Percentiles rank a stretch among this genome's conserved stretches.
phyloP scores from a whole-genome alignment of 371 early-diverging fungal genomes.

The Rhizopus microsporus region DNA sequence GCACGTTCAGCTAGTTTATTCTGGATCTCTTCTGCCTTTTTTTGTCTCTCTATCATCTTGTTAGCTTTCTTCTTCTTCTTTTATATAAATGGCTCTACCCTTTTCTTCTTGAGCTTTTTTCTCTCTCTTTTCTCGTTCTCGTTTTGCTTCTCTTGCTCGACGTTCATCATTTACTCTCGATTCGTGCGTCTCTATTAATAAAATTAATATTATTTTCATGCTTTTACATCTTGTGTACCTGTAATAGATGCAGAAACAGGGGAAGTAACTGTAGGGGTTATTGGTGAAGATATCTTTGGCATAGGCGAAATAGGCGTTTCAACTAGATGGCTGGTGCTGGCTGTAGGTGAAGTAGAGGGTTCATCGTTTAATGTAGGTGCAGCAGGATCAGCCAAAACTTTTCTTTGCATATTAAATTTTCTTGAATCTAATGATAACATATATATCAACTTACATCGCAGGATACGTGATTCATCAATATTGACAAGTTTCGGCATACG shows the following conservation, averaged over 20 bases:
- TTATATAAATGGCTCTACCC: constrained; percentile 12
- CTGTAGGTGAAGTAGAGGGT: constrained; percentile 9
- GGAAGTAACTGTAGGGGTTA: background rate
- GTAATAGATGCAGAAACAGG: constrained; percentile 1
- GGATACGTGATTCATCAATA: constrained; percentile 46
- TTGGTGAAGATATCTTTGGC: constrained; percentile 3
- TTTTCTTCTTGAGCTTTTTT: constrained; percentile 35
- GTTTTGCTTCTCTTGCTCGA: constrained; percentile 31
- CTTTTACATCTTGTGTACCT: background rate
- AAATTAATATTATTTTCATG: background rate
- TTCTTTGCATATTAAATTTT: background rate
- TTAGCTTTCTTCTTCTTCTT: background rate
- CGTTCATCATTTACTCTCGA: constrained; percentile 26
- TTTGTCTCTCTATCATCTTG: constrained; percentile 29
- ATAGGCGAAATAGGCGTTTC: constrained; percentile 2
- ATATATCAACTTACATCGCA: constrained; percentile 34
- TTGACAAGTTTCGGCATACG: constrained; percentile 47
- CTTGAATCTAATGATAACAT: background rate
- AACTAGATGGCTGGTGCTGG: background rate
- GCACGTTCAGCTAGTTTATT: constrained; percentile 52
- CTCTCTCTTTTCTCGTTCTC: constrained; percentile 45
- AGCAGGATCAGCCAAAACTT: constrained; percentile 29
- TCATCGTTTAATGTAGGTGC: constrained; percentile 19
- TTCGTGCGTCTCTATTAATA: constrained; percentile 3
- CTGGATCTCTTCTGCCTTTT: constrained; percentile 41